Evolutionary conservation across 164 flowering plant genomes (phyloP).

Genomic region (Protea cynaroides): DNA sequence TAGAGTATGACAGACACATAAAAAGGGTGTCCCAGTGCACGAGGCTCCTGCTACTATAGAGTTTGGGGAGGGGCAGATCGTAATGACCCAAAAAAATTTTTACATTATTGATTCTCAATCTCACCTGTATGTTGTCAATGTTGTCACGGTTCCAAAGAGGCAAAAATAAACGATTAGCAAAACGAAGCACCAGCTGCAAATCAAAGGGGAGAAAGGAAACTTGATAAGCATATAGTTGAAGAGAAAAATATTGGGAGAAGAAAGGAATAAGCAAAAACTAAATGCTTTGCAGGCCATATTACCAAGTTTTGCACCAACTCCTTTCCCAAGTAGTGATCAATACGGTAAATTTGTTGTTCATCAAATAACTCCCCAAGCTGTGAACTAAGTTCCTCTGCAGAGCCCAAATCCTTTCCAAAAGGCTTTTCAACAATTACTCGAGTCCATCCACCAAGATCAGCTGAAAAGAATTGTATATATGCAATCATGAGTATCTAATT

Average conservation of each 20-base stretch:
- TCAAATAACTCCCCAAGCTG: conserved; percentile 92
- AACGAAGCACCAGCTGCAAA: conserved; percentile 74
- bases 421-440: conserved; percentile 98
- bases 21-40: no score
- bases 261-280: background rate
- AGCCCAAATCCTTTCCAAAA: conserved; percentile 86
- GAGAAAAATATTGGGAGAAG: background rate
- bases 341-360: conserved; percentile 89
- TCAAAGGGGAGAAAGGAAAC: conserved; percentile 8
- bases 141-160: conserved; percentile 83
- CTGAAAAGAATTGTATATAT: conserved; percentile 33
- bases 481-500: no score
- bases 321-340: conserved; percentile 98
- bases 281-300: conserved; percentile 15
- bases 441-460: conserved; percentile 98
- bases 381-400: conserved; percentile 78
- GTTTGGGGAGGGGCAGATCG: no score
- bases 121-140: conserved; percentile 65
- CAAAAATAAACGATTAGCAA: conserved; percentile 72
- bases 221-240: conserved; percentile 4
- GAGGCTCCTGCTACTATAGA: no score
- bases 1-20: no score
- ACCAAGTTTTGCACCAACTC: conserved; percentile 99
- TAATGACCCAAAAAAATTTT: background rate
- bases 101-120: conserved; percentile 16